Evolutionary conservation across 495 filamentous ascomycete genomes (phyloP).

Genomic region (Talaromyces thailandensis): DNA sequence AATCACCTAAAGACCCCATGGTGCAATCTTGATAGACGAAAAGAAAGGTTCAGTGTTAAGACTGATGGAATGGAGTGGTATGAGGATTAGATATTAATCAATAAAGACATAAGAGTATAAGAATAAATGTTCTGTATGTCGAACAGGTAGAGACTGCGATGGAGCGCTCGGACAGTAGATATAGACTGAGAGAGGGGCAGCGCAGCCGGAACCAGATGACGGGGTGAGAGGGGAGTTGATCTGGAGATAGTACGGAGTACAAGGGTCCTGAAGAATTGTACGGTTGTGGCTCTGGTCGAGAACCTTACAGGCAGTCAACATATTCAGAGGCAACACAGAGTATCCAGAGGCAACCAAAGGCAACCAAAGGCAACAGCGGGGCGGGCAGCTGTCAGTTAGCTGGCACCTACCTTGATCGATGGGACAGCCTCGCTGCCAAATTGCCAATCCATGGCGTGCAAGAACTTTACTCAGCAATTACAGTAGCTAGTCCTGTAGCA

Average conservation of each 20-base stretch:
- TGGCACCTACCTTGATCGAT: background rate
- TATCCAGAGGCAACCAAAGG: background rate
- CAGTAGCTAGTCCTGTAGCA: background rate
- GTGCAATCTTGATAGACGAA: background rate
- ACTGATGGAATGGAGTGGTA: background rate
- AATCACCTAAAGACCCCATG: slow-evolving; percentile 7
- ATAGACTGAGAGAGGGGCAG: background rate
- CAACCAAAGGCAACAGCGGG: background rate
- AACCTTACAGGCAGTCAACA: background rate
- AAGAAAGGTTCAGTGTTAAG: background rate
- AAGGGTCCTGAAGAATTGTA: background rate
- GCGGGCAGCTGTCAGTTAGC: background rate
- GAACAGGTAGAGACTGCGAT: background rate
- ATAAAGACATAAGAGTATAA: background rate
- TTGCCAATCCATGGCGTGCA: background rate
- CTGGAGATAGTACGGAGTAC: background rate
- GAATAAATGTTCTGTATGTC: background rate
- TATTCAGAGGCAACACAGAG: background rate
- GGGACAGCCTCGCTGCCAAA: background rate
- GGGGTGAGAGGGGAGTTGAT: background rate
- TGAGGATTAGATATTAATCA: background rate
- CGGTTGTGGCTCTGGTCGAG: background rate
- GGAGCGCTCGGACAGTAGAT: background rate
- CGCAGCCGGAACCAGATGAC: background rate
- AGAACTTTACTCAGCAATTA: background rate